Evolutionary conservation across 768 basidiomycete species (phyloP).

Genomic region (Lyophyllum atratum): DNA sequence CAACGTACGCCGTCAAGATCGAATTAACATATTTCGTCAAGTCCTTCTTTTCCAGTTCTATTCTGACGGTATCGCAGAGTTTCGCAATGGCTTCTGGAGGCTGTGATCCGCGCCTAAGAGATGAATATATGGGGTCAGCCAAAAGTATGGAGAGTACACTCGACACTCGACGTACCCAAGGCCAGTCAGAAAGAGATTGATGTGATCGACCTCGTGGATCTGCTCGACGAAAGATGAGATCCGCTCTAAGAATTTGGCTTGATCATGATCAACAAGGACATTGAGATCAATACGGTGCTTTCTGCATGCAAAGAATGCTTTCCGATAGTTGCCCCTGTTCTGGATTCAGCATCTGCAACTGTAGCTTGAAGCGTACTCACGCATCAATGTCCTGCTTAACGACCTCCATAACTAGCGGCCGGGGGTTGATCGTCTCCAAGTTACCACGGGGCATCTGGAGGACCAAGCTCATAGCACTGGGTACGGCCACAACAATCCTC

Average conservation of each 20-base stretch:
- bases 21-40: constrained; percentile 84
- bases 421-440: constrained; percentile 91
- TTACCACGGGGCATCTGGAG: constrained; percentile 99
- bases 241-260: constrained; percentile 61
- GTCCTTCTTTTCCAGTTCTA: constrained; percentile 70
- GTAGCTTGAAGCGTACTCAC: constrained; percentile 43
- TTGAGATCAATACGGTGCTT: constrained; percentile 94
- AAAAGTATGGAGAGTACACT: neutral
- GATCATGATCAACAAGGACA: constrained; percentile 81
- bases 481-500: constrained; percentile 84
- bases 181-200: constrained; percentile 89
- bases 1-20: constrained; percentile 89
- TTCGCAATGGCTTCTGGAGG: constrained; percentile 59
- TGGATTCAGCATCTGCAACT: neutral
- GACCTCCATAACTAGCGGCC: constrained; percentile 87
- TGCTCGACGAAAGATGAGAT: constrained; percentile 78
- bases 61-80: constrained; percentile 78
- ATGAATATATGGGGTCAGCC: constrained; percentile 5
- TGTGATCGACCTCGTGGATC: constrained; percentile 85
- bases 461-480: constrained; percentile 86
- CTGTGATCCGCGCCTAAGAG: constrained; percentile 59
- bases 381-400: constrained; percentile 73
- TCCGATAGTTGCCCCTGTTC: constrained; percentile 71
- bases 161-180: constrained; percentile 69
- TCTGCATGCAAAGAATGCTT: constrained; percentile 88